Base-by-base conservation (phyloP, 2,329 filamentous ascomycete species). In the Trichophyton benhamiae region DNA sequence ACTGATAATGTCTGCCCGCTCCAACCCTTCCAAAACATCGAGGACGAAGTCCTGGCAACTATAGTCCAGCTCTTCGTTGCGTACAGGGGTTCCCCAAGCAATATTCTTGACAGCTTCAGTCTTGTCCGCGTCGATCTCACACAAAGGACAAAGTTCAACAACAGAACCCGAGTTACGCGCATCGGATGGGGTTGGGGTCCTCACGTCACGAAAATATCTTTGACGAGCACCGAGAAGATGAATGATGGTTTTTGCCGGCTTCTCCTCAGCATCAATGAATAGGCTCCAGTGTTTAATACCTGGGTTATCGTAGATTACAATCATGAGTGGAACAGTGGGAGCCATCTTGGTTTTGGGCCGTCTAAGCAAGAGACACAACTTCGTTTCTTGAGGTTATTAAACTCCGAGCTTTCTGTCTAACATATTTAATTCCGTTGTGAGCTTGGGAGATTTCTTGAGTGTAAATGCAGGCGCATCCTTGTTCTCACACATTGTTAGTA, bases 1-100 rank as follows among this genome's bases (percentile, higher is more conserved):
- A 53, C 67, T 52, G 13, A 67, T 52, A 20, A 67, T 59, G 0
- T 8, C 49, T 36, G 62, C 44, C 2, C 57, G 44, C 53, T 67
- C 66, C 42, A 67, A 61, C 6, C 15, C 20, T 15, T 66, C 41
- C 22, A 70, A 53, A 53, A 70, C 58, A 9, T 69, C 68, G 57
- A 69, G 64, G 1, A 69, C 63, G 48, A 68, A 70, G 57, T 68
- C 65, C 57, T 70, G 67, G 60, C 66, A 69, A 44, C 68, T 70
- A 60, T 61, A 69, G 22, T 64, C 67, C 11, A 63, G 36, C 20
- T 41, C 52, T 11, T 69, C 65, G 61, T 69, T 69, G 49, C 62
- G 65, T 9, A 70, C 58, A 1, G 60, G 22, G 8, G 60, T 57
- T 17, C 65, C 63, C 13, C 59, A 49, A 11, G 64, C 67, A 33